Evolutionary conservation across 2,329 filamentous ascomycete species (phyloP), one percentile per base, ranked within the genome.

Genomic region (Beauveria caledonica): DNA sequence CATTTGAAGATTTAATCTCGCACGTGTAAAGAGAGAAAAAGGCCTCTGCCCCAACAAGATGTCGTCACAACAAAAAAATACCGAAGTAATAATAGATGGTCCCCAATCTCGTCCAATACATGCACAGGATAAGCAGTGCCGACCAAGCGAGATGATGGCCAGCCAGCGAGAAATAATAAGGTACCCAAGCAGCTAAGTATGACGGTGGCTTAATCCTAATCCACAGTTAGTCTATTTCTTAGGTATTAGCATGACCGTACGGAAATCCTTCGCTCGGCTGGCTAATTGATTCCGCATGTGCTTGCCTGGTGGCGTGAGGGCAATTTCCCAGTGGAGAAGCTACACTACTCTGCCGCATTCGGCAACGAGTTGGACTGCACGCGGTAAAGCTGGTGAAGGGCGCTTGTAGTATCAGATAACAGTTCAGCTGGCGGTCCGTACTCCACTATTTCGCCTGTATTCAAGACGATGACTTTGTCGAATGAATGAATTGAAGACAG

Each of bases 371-470:
- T 52, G 19, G 50, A 52, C 50, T 59, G 57, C 36, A 44, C 45
- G 21, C 33, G 45, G 46, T 59, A 59, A 51, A 59, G 46, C 48
- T 52, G 45, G 45, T 40, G 15, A 50, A 59, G 46, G 21, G 57
- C 57, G 33, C 57, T 51, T 52, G 57, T 36, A 51, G 57, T 48
- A 51, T 59, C 39, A 42, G 57, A 50, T 52, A 59, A 51, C 46
- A 59, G 57, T 51, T 51, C 57, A 52, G n/a, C 57, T 59, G 57
- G 57, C 19, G 57, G 33, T 52, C 57, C 57, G 33, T 59, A 59
- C 48, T 59, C 57, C 5, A 59, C 57, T 44, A 59, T 27, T 59
- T 51, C 48, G 33, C 57, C 57, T 42, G 33, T 40, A 33, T 52
- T 51, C 46, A 59, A 51, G 33, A 59, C 45, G 33, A 59, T 49